Evolutionary conservation across 305 asterid genomes (phyloP).

Genomic region (Fraxinus albicans): DNA sequence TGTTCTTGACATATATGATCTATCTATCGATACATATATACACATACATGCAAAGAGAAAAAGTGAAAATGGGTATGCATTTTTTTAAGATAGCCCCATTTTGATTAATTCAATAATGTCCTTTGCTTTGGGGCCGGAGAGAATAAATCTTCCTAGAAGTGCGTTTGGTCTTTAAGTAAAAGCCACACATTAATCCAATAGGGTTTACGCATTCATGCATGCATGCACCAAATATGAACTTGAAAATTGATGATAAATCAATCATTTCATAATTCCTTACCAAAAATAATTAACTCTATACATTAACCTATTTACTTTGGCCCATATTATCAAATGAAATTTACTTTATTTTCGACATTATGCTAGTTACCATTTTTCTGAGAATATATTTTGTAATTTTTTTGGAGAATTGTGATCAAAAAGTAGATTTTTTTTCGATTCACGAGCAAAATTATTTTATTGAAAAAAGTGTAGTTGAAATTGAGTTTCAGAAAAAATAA

Average conservation of each 20-base stretch:
- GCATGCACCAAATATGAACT: constrained; percentile 6
- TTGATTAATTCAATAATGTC: background rate
- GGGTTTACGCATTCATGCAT: background rate
- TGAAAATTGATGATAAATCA: background rate
- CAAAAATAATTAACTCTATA: background rate
- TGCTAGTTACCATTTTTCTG: background rate
- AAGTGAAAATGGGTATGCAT: background rate
- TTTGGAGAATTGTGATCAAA: too few species aligned
- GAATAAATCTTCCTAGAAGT: constrained; percentile 5
- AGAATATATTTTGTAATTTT: too few species aligned
- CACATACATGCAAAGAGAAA: background rate
- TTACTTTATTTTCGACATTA: background rate
- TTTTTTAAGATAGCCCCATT: background rate
- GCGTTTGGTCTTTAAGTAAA: constrained; percentile 30
- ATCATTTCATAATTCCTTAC: background rate
- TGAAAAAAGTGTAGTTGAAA: too few species aligned
- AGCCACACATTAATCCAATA: constrained; percentile 20
- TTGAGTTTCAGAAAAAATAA: too few species aligned
- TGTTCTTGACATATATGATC: background rate
- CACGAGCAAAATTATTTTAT: too few species aligned
- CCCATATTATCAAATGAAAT: background rate
- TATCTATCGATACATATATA: background rate
- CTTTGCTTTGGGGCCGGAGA: background rate
- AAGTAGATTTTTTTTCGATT: too few species aligned
- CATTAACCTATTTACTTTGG: background rate